These are phyloP conservation scores for Obba rivulosa DNA, from an alignment of 768 basidiomycete species.

Conservation along the genomic window DNA sequence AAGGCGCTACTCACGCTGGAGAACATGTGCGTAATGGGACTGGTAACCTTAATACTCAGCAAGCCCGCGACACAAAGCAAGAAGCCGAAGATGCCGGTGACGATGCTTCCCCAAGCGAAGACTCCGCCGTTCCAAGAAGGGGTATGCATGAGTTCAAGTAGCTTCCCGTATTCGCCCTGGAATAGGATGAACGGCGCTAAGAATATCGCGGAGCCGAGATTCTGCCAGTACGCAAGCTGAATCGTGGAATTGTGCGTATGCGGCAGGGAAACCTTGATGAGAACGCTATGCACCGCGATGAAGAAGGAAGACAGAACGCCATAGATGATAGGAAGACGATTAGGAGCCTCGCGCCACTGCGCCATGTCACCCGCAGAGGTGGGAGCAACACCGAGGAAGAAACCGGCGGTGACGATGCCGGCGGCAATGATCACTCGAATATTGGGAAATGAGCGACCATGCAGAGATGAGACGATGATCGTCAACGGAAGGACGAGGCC, in stretches of 20 bases:
- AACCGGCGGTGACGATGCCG: slow-evolving; percentile 63
- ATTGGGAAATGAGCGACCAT: slow-evolving; percentile 51
- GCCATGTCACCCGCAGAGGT: slow-evolving; percentile 20
- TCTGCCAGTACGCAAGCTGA: slow-evolving; percentile 76
- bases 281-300: slow-evolving; percentile 70
- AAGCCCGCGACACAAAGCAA: slow-evolving; percentile 74
- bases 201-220: slow-evolving; percentile 59
- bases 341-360: slow-evolving; percentile 34
- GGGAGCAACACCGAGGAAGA: slow-evolving; percentile 71
- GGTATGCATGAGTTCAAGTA: slow-evolving; percentile 35
- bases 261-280: slow-evolving; percentile 67
- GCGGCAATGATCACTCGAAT: slow-evolving; percentile 53
- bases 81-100: slow-evolving; percentile 79
- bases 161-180: slow-evolving; percentile 42
- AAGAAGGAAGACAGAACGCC: slow-evolving; percentile 69
- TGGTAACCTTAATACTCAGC: slow-evolving; percentile 77
- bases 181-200: slow-evolving; percentile 60
- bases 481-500: slow-evolving; percentile 82
- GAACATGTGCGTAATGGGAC: slow-evolving; percentile 84
- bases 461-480: slow-evolving; percentile 61
- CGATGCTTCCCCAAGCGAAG: slow-evolving; percentile 58
- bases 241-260: slow-evolving; percentile 68
- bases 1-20: slow-evolving; percentile 50
- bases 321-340: slow-evolving; percentile 57
- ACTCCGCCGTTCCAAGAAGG: slow-evolving; percentile 44